Evolutionary conservation across 2,329 filamentous ascomycete species (phyloP), one percentile per base, ranked within the genome.

Genomic region (Aspergillus sp.): DNA sequence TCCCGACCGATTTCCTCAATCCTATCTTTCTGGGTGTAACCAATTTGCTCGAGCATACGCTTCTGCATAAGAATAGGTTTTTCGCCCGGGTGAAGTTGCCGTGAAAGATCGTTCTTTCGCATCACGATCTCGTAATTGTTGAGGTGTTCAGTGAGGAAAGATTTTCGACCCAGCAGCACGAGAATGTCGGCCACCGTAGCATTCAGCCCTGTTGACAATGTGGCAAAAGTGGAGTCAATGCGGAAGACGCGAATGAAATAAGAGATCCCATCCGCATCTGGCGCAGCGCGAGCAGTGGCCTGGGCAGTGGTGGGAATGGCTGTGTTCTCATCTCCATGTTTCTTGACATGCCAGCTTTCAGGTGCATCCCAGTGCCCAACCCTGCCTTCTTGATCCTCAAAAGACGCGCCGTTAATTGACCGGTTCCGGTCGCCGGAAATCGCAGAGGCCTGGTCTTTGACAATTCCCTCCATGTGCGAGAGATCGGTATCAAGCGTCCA

Each of bases 221-320:
- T 96, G 6, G 91, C 90, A 74, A 97, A 99, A 0, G 94, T 96
- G 22, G 88, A 90, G 68, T 99, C 93, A 8, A 88, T 87, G 54
- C 92, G 87, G 76, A 99, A 99, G 35, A 99, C 90, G 32, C 94
- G 90, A 66, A 99, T 94, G 69, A 92, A 97, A 71, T 93, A 96
- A 30, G 87, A 85, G 14, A 82, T 80, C 26, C 83, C 79, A 65
- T 90, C 89, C 68, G 93, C 88, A 50, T 93, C 88, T 2, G 86
- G 82, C 46, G 83, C 82, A 6, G 83, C 79, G 44, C 83, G 85
- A 24, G 81, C 76, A 50, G 93, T 88, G 50, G 90, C 87, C 60
- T 90, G 86, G 7, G 82, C 83, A 42, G 79, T 79, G 54, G 67
- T 64, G n/a, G 70, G 67, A 20, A 72, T 54, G 17, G 64, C 58